phyloP scores from a whole-genome alignment of 805 yeast species.

The Candida silvatica region DNA sequence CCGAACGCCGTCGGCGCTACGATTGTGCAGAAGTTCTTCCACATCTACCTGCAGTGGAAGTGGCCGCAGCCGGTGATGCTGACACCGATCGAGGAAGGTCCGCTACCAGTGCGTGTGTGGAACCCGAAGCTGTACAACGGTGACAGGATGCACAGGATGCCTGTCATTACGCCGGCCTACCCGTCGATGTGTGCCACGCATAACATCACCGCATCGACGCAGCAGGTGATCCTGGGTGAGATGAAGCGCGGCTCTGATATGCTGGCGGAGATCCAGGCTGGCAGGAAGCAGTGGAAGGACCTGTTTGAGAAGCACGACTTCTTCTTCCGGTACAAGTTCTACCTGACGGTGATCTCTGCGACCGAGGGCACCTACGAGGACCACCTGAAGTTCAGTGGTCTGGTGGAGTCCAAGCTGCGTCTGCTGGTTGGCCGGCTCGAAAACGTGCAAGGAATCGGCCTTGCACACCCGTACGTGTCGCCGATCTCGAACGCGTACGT shows the following conservation, averaged over 20 bases:
- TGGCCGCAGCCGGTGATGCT: constrained; percentile 98
- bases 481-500: constrained; percentile 50
- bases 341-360: constrained; percentile 72
- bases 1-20: constrained; percentile 95
- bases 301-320: constrained; percentile 74
- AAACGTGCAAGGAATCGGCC: constrained; percentile 56
- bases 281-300: constrained; percentile 64
- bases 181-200: constrained; percentile 99
- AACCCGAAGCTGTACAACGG: constrained; percentile 86
- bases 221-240: constrained; percentile 72
- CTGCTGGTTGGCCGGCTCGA: constrained; percentile 79
- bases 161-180: constrained; percentile 96
- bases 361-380: constrained; percentile 71
- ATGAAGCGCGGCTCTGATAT: constrained; percentile 67
- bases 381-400: constrained; percentile 85
- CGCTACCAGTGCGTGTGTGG: constrained; percentile 94
- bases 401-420: constrained; percentile 84
- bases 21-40: constrained; percentile 82
- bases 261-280: constrained; percentile 57
- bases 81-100: constrained; percentile 94
- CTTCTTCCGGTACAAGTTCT: constrained; percentile 78
- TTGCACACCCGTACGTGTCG: constrained; percentile 89
- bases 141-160: constrained; percentile 91
- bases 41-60: constrained; percentile 80
- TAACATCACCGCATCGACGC: constrained; percentile 85